Percentiles rank a stretch among this genome's conserved stretches.
Conservation (phyloP, 2,329 filamentous ascomycete genomes). For the Claviceps fusiformis region DNA sequence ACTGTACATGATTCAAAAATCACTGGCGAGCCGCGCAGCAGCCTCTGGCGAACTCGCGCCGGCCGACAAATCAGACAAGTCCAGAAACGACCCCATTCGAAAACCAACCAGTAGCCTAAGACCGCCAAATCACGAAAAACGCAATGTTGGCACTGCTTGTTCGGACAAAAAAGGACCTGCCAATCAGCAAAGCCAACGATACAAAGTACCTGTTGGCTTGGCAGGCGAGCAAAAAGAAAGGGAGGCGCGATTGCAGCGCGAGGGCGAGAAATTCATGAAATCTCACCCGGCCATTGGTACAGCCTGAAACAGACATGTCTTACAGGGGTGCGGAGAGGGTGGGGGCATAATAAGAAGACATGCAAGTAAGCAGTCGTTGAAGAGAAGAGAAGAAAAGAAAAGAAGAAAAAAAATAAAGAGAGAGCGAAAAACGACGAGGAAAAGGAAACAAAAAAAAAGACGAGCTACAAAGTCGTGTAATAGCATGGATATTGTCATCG, state of each 20-base stretch:
- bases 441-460: background rate
- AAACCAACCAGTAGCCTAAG: background rate
- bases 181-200: conserved; percentile 3
- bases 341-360: background rate
- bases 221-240: conserved; percentile 25
- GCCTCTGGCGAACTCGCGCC: conserved; percentile 3
- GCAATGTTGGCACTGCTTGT: background rate
- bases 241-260: conserved; percentile 21
- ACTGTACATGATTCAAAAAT: conserved; percentile 29
- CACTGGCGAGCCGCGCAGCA: conserved; percentile 20
- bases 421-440: background rate
- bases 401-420: background rate
- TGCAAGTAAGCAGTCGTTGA: background rate
- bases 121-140: background rate
- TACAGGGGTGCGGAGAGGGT: background rate
- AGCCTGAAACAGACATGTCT: background rate
- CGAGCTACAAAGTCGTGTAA: background rate
- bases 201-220: conserved; percentile 5
- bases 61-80: background rate
- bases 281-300: conserved; percentile 15
- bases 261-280: conserved; percentile 15
- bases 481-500: background rate
- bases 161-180: background rate
- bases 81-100: background rate
- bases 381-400: background rate